These are phyloP conservation scores for Ceriops decandra DNA, from an alignment of 345 rosid species.

Conservation along the genomic window DNA sequence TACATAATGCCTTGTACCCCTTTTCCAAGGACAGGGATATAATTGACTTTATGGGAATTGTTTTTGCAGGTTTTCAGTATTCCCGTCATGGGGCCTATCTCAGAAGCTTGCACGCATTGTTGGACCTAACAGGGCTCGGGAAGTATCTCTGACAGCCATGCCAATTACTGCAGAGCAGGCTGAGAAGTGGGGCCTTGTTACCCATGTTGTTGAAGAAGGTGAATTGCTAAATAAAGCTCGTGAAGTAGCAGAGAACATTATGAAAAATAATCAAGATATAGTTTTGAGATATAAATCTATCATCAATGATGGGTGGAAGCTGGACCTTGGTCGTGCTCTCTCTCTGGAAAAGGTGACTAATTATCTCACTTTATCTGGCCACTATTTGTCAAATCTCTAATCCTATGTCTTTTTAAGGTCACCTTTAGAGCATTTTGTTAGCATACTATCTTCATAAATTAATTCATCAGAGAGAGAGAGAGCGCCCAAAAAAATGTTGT, in stretches of 20 bases:
- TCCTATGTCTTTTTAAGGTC: too few species aligned
- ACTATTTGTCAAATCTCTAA: not conserved
- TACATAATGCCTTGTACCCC: too few species aligned
- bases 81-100: conserved; percentile 96
- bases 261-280: conserved; percentile 66
- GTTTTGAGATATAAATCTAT: conserved; percentile 73
- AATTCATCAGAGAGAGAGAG: too few species aligned
- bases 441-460: too few species aligned
- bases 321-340: conserved; percentile 72
- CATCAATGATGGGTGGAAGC: conserved; percentile 71
- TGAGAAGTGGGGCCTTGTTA: conserved; percentile 79
- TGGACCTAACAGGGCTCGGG: conserved; percentile 79
- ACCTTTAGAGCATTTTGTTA: too few species aligned
- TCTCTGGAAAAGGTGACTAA: conserved; percentile 70
- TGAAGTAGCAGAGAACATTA: conserved; percentile 60
- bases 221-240: conserved; percentile 60
- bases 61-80: conserved; percentile 69
- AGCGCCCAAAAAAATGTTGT: too few species aligned
- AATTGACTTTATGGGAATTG: not conserved
- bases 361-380: not conserved
- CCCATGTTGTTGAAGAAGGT: conserved; percentile 70
- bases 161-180: conserved; percentile 83
- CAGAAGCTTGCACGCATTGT: conserved; percentile 81
- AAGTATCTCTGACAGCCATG: conserved; percentile 57
- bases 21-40: too few species aligned